Percentiles rank a stretch among this genome's conserved stretches.
These are phyloP conservation scores for Astrephomene gubernaculifera DNA, from an alignment of 139 green algal species.

Conservation along the genomic window DNA sequence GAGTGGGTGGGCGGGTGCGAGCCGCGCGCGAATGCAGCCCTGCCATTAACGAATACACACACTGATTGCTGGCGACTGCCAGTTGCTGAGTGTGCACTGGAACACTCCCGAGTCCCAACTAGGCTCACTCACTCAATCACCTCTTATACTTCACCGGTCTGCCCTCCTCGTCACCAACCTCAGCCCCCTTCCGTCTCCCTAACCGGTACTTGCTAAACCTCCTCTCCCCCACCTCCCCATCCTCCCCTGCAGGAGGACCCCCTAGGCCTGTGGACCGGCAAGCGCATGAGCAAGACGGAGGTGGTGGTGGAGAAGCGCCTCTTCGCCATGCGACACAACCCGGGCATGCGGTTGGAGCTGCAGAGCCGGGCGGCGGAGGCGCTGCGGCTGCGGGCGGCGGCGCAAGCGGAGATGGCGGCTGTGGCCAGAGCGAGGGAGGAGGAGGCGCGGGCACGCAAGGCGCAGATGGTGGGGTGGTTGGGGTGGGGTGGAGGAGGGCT, in stretches of 20 bases:
- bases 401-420: slow-evolving; percentile 32
- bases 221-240: neutral
- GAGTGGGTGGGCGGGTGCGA: neutral
- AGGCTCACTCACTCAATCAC: neutral
- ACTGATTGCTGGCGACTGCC: too few species aligned
- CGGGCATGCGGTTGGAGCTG: slow-evolving; percentile 25
- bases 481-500: too few species aligned
- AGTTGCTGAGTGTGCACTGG: neutral
- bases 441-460: slow-evolving; percentile 18
- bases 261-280: slow-evolving; percentile 30
- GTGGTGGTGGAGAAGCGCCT: slow-evolving; percentile 28
- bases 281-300: slow-evolving; percentile 42
- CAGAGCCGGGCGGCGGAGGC: slow-evolving; percentile 28
- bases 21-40: too few species aligned
- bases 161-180: too few species aligned
- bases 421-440: neutral
- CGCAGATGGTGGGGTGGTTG: slow-evolving; percentile 1
- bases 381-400: slow-evolving; percentile 10
- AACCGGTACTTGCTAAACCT: too few species aligned
- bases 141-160: too few species aligned
- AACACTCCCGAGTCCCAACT: neutral
- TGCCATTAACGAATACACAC: too few species aligned
- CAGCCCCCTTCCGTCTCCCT: too few species aligned
- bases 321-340: slow-evolving; percentile 35
- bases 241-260: slow-evolving; percentile 15